These are phyloP conservation scores for Solanum hybrid DNA, from an alignment of 305 asterid genomes.

Conservation along the genomic window DNA sequence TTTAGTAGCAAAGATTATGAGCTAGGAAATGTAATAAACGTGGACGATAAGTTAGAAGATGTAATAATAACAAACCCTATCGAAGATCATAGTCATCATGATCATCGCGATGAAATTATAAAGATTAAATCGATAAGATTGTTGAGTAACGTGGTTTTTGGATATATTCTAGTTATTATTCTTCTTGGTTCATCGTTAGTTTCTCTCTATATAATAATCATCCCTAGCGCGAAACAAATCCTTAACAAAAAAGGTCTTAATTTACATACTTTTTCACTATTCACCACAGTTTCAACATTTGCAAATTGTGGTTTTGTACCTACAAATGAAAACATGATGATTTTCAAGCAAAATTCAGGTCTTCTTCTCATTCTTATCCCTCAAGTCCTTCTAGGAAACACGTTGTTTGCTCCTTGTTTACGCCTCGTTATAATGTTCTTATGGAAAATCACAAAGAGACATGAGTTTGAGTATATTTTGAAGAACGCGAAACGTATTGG, in stretches of 20 bases:
- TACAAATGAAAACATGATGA: slow-evolving; percentile 52
- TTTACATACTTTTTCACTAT: slow-evolving; percentile 19
- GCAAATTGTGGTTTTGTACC: slow-evolving; percentile 44
- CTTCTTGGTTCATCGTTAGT: slow-evolving; percentile 21
- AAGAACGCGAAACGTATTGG: slow-evolving; percentile 18
- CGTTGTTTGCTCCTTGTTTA: slow-evolving; percentile 31
- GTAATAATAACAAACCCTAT: not conserved
- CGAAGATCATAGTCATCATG: not conserved
- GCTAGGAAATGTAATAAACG: not conserved
- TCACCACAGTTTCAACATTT: slow-evolving; percentile 39
- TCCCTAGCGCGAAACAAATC: slow-evolving; percentile 25
- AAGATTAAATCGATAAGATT: slow-evolving; percentile 7
- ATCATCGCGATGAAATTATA: not conserved
- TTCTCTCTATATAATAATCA: slow-evolving; percentile 11
- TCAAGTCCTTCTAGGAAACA: slow-evolving; percentile 48
- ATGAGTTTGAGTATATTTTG: slow-evolving; percentile 18
- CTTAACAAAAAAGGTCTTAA: slow-evolving; percentile 26
- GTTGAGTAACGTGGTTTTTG: slow-evolving; percentile 23
- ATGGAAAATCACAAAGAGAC: slow-evolving; percentile 15
- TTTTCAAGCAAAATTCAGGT: slow-evolving; percentile 37
- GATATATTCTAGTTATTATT: slow-evolving; percentile 27
- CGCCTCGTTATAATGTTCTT: slow-evolving; percentile 18
- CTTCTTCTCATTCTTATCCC: slow-evolving; percentile 41
- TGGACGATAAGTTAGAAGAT: not conserved
- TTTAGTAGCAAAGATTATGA: not conserved